Conservation (phyloP, 192 early-diverging fungal species). For the Coemansia pectinata region DNA sequence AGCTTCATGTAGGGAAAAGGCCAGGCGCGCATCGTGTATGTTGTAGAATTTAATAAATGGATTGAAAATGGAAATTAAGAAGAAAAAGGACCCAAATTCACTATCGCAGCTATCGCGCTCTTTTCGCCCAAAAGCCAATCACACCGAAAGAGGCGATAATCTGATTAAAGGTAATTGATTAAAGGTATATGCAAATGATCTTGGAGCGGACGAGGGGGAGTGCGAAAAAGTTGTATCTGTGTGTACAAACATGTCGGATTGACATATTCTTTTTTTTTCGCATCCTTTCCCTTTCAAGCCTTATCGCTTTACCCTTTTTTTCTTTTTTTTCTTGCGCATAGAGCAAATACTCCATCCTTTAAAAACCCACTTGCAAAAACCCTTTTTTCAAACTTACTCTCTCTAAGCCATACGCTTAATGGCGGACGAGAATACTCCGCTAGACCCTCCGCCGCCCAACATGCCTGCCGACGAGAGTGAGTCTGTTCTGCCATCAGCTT, state of each 20-base stretch:
- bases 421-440: neutral
- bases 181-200: neutral
- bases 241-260: neutral
- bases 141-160: neutral
- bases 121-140: no score
- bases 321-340: neutral
- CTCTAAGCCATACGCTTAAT: neutral
- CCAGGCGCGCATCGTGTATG: constrained; percentile 48
- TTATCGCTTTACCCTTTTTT: neutral
- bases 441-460: neutral
- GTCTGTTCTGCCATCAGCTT: constrained; percentile 5
- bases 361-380: neutral
- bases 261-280: neutral
- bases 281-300: neutral
- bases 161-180: neutral
- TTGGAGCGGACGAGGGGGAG: neutral
- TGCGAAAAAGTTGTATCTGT: neutral
- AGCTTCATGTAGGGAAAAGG: constrained; percentile 55
- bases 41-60: neutral
- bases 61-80: neutral
- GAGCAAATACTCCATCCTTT: neutral
- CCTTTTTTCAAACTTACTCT: neutral
- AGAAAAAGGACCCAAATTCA: neutral
- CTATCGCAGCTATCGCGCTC: neutral
- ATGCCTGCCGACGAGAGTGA: neutral